phyloP scores from a whole-genome alignment of 2,329 filamentous ascomycete species.

The Aspergillus eucalypticola region DNA sequence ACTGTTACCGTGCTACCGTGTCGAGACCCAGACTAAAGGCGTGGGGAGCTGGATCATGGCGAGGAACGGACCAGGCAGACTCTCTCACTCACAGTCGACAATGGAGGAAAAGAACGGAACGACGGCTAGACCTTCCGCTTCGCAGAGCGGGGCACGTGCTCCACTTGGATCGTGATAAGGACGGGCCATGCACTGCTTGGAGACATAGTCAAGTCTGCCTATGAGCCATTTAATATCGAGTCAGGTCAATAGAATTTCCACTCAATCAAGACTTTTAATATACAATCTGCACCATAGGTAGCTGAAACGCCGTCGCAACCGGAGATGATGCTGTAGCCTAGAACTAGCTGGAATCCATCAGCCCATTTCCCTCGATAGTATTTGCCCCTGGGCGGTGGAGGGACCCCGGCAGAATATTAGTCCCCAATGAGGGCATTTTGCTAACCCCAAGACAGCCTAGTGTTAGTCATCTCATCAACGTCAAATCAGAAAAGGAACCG shows the following conservation, averaged over 20 bases:
- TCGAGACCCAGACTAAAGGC: not conserved
- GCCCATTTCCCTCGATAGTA: not conserved
- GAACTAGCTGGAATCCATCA: not conserved
- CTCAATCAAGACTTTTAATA: not conserved
- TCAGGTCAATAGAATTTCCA: not conserved
- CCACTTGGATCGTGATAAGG: constrained; percentile 2
- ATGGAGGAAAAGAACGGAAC: not conserved
- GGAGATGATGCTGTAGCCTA: not conserved
- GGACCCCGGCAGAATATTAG: not conserved
- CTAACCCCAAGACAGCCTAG: no score
- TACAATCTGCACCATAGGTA: not conserved
- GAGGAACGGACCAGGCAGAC: not conserved
- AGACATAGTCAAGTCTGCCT: not conserved
- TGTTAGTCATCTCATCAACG: not conserved
- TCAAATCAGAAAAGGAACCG: not conserved
- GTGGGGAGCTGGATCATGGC: not conserved
- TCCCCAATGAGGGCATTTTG: not conserved
- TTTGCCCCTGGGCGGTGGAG: not conserved
- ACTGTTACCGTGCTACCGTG: no score
- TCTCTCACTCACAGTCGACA: not conserved
- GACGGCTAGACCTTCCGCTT: not conserved
- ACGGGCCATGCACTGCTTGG: not conserved
- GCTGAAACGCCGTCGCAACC: not conserved
- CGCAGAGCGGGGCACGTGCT: not conserved
- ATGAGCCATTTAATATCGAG: not conserved